phyloP scores from a whole-genome alignment of 176 grass and related monocot species.

The Themeda triandra region DNA sequence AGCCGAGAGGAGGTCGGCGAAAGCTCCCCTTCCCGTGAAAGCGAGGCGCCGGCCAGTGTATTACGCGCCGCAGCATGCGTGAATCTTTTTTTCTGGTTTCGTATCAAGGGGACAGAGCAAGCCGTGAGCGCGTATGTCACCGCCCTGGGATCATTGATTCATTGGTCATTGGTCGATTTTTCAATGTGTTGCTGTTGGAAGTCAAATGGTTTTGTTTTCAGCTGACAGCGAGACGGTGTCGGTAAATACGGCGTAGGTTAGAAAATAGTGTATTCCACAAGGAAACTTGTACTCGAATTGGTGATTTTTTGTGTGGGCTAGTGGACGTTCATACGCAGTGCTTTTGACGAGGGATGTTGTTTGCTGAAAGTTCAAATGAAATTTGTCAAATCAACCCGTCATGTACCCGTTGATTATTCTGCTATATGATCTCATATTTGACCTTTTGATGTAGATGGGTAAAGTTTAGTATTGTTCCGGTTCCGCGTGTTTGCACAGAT shows the following conservation, averaged over 20 bases:
- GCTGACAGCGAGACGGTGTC: not conserved
- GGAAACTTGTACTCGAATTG: not conserved
- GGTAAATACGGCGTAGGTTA: not conserved
- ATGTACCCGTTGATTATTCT: not conserved
- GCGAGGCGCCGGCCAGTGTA: not conserved
- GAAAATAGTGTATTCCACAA: not conserved
- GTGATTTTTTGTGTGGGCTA: not conserved
- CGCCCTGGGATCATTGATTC: conserved; percentile 1
- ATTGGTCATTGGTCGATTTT: not conserved
- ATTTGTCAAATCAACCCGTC: conserved; percentile 10
- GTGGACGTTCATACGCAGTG: not conserved
- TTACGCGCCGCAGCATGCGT: not conserved
- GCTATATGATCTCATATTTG: not conserved
- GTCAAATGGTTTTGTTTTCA: conserved; percentile 33
- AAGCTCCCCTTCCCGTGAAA: conserved; percentile 8
- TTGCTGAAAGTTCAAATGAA: conserved; percentile 13
- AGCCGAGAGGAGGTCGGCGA: too few species aligned
- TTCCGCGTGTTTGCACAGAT: too few species aligned
- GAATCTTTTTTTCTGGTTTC: not conserved
- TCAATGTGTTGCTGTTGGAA: not conserved
- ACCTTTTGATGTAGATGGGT: not conserved
- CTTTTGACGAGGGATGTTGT: not conserved
- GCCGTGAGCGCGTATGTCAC: conserved; percentile 26
- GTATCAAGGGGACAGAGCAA: not conserved
- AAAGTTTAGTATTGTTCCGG: not conserved